Base-by-base conservation (phyloP, 495 filamentous ascomycete species). In the Aspergillus ellipticus region DNA sequence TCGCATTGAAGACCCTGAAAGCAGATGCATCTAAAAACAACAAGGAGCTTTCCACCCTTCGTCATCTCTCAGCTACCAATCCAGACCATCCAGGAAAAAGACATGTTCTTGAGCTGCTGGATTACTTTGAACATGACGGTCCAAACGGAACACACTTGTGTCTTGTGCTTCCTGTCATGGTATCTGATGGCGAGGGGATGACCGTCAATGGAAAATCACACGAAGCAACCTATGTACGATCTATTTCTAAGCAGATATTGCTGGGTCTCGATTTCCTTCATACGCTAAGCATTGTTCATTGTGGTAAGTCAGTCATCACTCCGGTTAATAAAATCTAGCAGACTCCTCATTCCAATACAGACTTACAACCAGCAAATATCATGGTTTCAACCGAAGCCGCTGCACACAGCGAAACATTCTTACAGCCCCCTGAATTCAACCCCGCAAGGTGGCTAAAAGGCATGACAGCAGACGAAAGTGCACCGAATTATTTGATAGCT, bases 71-170 rank as follows among this genome's bases (percentile, higher is more conserved):
- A 26, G 49, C 13, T n/a, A 19, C 31, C 11, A 26, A 35, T 35
- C 9, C 39, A 22, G 29, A 55, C 24, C 63, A 66, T 62, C 66
- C 64, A 4, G 73, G 59, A 39, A 61, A 57, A 58, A 60, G 56
- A 0, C 62, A 74, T 61, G 60, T 79, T 10, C 58, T 72, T 49
- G 60, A 69, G 35, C 55, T 79, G 10, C 28, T 77, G 21, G 74
- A 80, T 56, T 52, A 70, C 16, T 79, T 82, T 53, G 42, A 71
- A 49, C 69, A 76, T 55, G 31, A 59, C 19, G 77, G 74, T 7
- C 78, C 77, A 6, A 79, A 82, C 60, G 78, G 79, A 8, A 64
- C 50, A 1, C 75, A 80, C 58, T 59, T 70, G 22, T 81, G 78
- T 53, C 70, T 81, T 22, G 74, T 81, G 7, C 69, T 78, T 53